These are phyloP conservation scores for Spergularia marina DNA, from an alignment of 148 eudicot species.

Conservation along the genomic window DNA sequence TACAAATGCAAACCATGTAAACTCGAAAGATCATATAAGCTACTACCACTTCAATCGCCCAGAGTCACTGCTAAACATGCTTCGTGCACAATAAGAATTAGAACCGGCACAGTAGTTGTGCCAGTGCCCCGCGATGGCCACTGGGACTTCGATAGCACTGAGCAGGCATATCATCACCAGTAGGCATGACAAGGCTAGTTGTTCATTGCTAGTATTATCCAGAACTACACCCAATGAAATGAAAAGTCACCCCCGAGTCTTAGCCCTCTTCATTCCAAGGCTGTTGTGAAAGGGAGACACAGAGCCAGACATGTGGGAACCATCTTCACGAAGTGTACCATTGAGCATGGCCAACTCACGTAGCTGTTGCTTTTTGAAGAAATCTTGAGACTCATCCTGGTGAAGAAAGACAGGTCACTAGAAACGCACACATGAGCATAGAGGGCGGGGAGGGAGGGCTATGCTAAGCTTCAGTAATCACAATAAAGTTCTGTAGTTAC, in stretches of 20 bases:
- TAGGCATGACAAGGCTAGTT: slow-evolving; percentile 18
- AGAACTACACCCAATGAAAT: background rate
- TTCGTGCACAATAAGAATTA: slow-evolving; percentile 25
- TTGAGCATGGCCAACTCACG: slow-evolving; percentile 89
- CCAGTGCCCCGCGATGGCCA: slow-evolving; percentile 35
- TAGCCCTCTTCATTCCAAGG: slow-evolving; percentile 95
- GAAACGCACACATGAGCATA: background rate
- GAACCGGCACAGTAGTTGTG: slow-evolving; percentile 22
- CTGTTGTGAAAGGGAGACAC: slow-evolving; percentile 91
- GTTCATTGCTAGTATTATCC: slow-evolving; percentile 24
- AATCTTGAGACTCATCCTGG: slow-evolving; percentile 93
- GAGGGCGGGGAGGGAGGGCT: background rate
- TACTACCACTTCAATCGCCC: slow-evolving; percentile 23
- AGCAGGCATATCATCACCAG: slow-evolving; percentile 24
- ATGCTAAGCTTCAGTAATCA: background rate
- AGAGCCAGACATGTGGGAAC: slow-evolving; percentile 86
- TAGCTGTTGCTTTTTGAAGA: slow-evolving; percentile 91
- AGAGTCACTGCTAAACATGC: slow-evolving; percentile 22
- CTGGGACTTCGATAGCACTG: slow-evolving; percentile 25
- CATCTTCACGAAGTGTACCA: slow-evolving; percentile 87
- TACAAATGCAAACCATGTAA: slow-evolving; percentile 35
- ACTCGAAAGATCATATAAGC: slow-evolving; percentile 25
- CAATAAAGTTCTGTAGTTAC: slow-evolving; percentile 35
- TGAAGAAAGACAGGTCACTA: background rate
- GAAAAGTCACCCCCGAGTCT: slow-evolving; percentile 58